Conservation (phyloP, 176 grass and related monocot genomes). For the Luzula sylvatica region DNA sequence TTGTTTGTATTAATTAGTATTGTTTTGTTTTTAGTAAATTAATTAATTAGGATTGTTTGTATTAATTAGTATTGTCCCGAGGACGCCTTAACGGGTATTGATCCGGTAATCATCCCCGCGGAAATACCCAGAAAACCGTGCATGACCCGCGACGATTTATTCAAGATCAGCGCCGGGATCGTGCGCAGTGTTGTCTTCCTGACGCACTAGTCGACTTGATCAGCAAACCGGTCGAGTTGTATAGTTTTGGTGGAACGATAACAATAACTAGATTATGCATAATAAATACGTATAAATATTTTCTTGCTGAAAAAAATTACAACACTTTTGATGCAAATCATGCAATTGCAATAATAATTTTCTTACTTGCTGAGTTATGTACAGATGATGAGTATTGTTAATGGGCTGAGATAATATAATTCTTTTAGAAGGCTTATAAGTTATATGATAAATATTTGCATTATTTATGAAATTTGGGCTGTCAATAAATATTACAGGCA, state of each 20-base stretch:
- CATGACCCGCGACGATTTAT: conserved; percentile 98
- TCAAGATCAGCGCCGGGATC: conserved; percentile 96
- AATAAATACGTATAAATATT: not conserved
- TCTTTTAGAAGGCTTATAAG: too few relatives aligned
- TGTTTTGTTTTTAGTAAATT: too few relatives aligned
- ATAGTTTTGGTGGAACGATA: not conserved
- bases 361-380: too few relatives aligned
- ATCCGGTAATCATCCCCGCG: conserved; percentile 92
- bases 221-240: conserved; percentile 89
- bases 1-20: too few relatives aligned
- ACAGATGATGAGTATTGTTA: too few relatives aligned
- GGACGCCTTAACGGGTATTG: conserved; percentile 82
- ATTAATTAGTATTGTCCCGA: too few relatives aligned
- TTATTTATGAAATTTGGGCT: not conserved
- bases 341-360: too few relatives aligned
- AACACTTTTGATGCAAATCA: conserved; percentile 1
- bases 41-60: not conserved
- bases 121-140: conserved; percentile 91
- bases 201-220: conserved; percentile 81
- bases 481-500: not conserved
- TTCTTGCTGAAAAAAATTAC: conserved; percentile 12
- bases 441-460: too few relatives aligned
- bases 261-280: not conserved
- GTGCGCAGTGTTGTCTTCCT: conserved; percentile 70
- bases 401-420: too few relatives aligned